These are phyloP conservation scores for Fusarium anthophilum DNA, from an alignment of 2,329 filamentous ascomycete species.

Conservation along the genomic window DNA sequence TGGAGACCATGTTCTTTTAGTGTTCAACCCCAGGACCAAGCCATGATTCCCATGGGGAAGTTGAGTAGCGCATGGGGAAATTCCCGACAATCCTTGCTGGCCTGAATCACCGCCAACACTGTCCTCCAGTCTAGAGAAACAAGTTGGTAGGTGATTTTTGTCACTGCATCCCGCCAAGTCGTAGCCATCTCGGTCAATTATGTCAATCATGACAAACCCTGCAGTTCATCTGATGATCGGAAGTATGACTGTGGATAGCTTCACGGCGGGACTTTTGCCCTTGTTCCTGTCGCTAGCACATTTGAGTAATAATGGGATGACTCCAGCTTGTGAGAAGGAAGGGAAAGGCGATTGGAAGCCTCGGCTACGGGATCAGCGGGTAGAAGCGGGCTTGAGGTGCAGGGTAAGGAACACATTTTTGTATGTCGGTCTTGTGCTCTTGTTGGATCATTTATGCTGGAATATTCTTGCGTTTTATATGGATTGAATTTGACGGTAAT, in stretches of 20 bases:
- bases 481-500: too few relatives aligned
- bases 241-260: constrained; percentile 3
- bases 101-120: background rate
- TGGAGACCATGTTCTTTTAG: constrained; percentile 1
- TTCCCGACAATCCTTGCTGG: constrained; percentile 9
- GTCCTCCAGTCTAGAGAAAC: fast-evolving
- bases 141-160: background rate
- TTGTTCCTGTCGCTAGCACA: background rate
- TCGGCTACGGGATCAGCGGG: constrained; percentile 7
- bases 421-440: background rate
- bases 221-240: background rate
- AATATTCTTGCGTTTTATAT: background rate
- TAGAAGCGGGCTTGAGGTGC: background rate
- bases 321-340: background rate
- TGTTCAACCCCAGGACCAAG: constrained; percentile 17
- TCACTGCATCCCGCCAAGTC: background rate
- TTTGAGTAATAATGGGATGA: constrained; percentile 13
- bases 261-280: background rate
- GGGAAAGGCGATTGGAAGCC: background rate
- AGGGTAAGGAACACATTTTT: background rate
- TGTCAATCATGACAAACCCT: constrained; percentile 1
- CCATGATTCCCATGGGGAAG: constrained; percentile 24
- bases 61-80: constrained; percentile 9
- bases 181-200: constrained; percentile 22
- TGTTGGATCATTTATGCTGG: background rate